Conservation (phyloP, 1,139 yeast genomes). For the Yamadazyma atmosphaerica region DNA sequence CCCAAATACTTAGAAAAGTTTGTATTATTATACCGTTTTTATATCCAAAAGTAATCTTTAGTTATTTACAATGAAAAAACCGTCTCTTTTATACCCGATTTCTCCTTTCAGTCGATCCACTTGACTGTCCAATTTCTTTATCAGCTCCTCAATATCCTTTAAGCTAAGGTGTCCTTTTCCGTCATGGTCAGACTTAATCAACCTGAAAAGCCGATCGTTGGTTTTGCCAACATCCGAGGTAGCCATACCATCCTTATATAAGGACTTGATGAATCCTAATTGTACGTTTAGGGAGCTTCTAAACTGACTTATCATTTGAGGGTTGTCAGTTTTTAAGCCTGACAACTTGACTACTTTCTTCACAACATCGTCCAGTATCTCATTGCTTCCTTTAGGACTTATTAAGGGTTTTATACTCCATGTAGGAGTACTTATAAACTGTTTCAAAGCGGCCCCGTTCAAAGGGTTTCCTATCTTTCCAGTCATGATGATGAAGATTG, state of each 20-base stretch:
- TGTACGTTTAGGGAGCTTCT: constrained; percentile 41
- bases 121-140: constrained; percentile 17
- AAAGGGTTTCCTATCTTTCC: not conserved
- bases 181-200: constrained; percentile 35
- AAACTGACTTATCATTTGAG: constrained; percentile 24
- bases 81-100: constrained; percentile 10
- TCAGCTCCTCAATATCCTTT: constrained; percentile 20
- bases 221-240: constrained; percentile 11
- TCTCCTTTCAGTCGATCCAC: constrained; percentile 33
- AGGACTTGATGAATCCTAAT: constrained; percentile 44
- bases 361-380: constrained; percentile 16
- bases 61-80: constrained; percentile 9
- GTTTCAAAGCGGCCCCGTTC: constrained; percentile 7
- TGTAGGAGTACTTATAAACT: constrained; percentile 21
- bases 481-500: not conserved
- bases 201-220: constrained; percentile 31
- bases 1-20: constrained; percentile 2
- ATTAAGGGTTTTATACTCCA: constrained; percentile 31
- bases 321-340: constrained; percentile 37
- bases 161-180: constrained; percentile 26
- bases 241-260: constrained; percentile 29
- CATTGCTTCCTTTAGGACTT: constrained; percentile 9
- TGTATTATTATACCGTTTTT: constrained; percentile 3
- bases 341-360: constrained; percentile 42
- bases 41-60: not conserved